Evolutionary conservation across 2,329 filamentous ascomycete species (phyloP).

Genomic region (Zymoseptoria passerinii): DNA sequence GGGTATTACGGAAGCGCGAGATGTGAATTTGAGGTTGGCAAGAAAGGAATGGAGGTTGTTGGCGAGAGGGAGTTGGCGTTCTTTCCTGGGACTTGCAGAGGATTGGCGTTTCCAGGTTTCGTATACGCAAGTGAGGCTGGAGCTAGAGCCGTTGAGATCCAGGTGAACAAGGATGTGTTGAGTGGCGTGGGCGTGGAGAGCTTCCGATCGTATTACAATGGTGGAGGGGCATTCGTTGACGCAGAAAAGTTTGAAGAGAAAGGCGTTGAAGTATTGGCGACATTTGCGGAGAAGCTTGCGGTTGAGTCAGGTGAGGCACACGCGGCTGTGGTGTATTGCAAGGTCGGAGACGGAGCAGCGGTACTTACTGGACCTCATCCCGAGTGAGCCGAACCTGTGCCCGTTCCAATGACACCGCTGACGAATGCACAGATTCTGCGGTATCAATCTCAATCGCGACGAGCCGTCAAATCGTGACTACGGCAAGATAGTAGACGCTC

Average conservation of each 20-base stretch:
- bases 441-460: conserved; percentile 64
- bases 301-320: conserved; percentile 66
- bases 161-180: conserved; percentile 55
- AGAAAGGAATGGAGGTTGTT: conserved; percentile 72
- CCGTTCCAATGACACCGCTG: conserved; percentile 5
- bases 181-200: conserved; percentile 43
- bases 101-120: conserved; percentile 81
- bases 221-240: conserved; percentile 86
- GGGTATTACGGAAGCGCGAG: conserved; percentile 76
- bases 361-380: conserved; percentile 84
- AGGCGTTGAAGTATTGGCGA: conserved; percentile 74
- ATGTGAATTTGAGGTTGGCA: conserved; percentile 89
- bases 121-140: conserved; percentile 82
- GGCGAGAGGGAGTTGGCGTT: conserved; percentile 79
- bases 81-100: conserved; percentile 78
- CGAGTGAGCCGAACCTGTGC: conserved; percentile 53
- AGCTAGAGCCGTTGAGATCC: conserved; percentile 62
- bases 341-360: conserved; percentile 69
- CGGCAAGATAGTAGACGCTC: conserved; percentile 55
- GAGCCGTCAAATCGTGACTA: conserved; percentile 58
- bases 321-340: conserved; percentile 77
- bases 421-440: conserved; percentile 58
- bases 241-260: conserved; percentile 52
- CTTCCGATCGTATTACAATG: conserved; percentile 83
- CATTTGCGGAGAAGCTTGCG: conserved; percentile 63